These are phyloP conservation scores for Lyophyllum decastes DNA, from an alignment of 768 basidiomycete genomes.

Conservation along the genomic window DNA sequence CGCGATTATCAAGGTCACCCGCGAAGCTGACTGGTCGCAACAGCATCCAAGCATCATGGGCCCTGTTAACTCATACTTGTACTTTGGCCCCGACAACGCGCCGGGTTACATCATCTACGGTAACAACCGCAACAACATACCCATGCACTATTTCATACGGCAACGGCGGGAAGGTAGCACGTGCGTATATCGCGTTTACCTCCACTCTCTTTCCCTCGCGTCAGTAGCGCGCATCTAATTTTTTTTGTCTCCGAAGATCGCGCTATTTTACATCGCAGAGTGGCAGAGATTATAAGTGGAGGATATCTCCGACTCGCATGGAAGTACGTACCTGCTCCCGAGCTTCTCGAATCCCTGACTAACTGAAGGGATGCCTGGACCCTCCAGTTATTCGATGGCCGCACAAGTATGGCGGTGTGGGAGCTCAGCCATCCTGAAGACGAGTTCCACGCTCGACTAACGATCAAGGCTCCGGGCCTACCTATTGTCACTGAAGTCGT, in stretches of 20 bases:
- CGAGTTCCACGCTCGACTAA: conserved; percentile 60
- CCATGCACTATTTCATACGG: conserved; percentile 59
- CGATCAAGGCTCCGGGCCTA: conserved; percentile 58
- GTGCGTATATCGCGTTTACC: conserved; percentile 40
- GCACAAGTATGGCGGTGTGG: conserved; percentile 66
- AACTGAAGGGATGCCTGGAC: conserved; percentile 1
- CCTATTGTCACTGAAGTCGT: conserved; percentile 74
- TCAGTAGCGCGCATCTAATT: conserved; percentile 2
- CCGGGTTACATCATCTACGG: conserved; percentile 73
- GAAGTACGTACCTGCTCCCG: conserved; percentile 47
- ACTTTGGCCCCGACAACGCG: conserved; percentile 65
- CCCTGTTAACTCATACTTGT: conserved; percentile 76
- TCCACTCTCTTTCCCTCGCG: conserved; percentile 1
- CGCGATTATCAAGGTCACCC: conserved; percentile 60
- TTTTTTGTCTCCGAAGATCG: conserved; percentile 43
- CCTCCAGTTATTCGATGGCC: conserved; percentile 63
- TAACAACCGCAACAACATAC: conserved; percentile 50
- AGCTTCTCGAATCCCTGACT: neutral
- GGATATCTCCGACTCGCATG: conserved; percentile 58
- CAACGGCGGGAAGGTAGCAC: conserved; percentile 62
- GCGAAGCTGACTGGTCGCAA: conserved; percentile 67
- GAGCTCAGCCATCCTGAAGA: conserved; percentile 60
- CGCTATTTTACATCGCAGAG: conserved; percentile 74
- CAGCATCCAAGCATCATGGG: conserved; percentile 75
- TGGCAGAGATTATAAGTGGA: conserved; percentile 79